Percentiles rank a stretch among this genome's conserved stretches.
phyloP scores from a whole-genome alignment of 345 rosid genomes.

The Eucalyptus marginata region DNA sequence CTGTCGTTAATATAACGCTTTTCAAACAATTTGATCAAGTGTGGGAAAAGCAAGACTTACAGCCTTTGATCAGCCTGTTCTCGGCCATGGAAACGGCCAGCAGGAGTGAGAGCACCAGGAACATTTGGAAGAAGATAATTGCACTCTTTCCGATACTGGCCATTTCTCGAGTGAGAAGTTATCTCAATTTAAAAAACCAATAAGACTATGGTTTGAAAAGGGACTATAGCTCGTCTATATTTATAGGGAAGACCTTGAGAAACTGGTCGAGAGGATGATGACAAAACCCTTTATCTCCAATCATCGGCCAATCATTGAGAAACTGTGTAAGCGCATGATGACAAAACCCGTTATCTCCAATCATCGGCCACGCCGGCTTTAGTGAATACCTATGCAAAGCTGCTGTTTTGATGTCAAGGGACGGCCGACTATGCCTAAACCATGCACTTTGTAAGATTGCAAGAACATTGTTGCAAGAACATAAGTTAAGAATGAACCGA shows the following conservation, averaged over 20 bases:
- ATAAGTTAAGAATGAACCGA: not conserved
- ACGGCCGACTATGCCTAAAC: not conserved
- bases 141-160: not conserved
- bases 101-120: not conserved
- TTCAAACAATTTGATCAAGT: not conserved
- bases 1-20: not conserved
- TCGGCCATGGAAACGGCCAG: not conserved
- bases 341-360: not conserved
- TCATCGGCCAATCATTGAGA: not conserved
- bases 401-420: not conserved
- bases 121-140: not conserved
- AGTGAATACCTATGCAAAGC: not conserved
- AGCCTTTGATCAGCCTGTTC: not conserved
- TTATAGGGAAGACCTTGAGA: not conserved
- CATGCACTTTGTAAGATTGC: not conserved
- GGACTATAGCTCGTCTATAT: not conserved
- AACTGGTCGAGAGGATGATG: not conserved
- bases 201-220: not conserved
- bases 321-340: not conserved
- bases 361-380: not conserved
- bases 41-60: not conserved
- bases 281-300: not conserved
- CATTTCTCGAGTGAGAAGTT: not conserved
- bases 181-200: not conserved
- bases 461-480: not conserved